Evolutionary conservation across 2,329 filamentous ascomycete species (phyloP), one percentile per base, ranked within the genome.

Genomic region (Penicillium sp.): DNA sequence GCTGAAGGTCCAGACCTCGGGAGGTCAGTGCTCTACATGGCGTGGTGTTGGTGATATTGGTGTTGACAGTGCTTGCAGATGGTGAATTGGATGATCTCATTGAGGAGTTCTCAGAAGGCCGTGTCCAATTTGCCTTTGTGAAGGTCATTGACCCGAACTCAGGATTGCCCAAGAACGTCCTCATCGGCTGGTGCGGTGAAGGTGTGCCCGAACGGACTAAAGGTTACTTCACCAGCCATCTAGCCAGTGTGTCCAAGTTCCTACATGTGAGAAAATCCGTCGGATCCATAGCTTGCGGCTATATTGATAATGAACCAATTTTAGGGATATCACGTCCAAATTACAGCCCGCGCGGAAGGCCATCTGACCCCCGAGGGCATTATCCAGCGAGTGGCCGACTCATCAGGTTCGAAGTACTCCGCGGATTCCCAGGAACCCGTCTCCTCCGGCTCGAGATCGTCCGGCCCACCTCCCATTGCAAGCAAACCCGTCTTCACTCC

Each of bases 131-230:
- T 75, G 94, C 91, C 26, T 97, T 95, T 68, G 86, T 94, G 66
- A 96, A 95, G 76, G 87, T 99, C 77, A 96, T 92, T 73, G 94
- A 99, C 70, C 89, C 91, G 50, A 99, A 99, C 73, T 90, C 88
- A 2, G 79, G 81, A 21, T 83, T 99, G 15, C 91, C 93, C 45
- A 99, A 99, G 79, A 89, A 86, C 70, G 90, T 95, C 54, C 81
- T 99, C 61, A 90, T 99, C 70, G 92, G 89, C 61, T 99, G 94
- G 88, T 99, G 94, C 72, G 94, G 94, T 61, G 93, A 95, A 69
- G 94, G 94, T 64, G 94, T 99, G 15, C 94, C 94, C n/a, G 94
- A 99, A 76, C 83, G 93, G 66, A 97, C 93, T 56, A 99, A 97
- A 76, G 94, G 94, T 60, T 97, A 97, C 76, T 99, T 99, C 71